Evolutionary conservation across 495 filamentous ascomycete species (phyloP).

Genomic region (Tuber indicum): DNA sequence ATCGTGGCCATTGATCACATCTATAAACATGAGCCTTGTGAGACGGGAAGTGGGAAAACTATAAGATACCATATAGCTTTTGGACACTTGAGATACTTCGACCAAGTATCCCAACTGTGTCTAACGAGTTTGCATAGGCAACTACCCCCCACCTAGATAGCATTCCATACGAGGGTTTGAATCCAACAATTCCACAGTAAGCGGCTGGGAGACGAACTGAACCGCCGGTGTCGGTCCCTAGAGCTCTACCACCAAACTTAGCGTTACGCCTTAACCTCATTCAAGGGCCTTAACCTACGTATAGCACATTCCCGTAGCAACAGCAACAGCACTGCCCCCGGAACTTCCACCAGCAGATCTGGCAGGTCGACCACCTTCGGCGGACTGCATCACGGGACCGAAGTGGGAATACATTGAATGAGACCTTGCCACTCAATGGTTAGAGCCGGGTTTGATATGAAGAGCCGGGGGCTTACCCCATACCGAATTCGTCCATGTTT

Average conservation of each 20-base stretch:
- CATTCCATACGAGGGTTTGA: slow-evolving; percentile 86
- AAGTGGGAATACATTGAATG: slow-evolving; percentile 70
- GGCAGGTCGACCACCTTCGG: slow-evolving; percentile 28
- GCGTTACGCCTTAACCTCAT: slow-evolving; percentile 7
- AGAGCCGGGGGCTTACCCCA: slow-evolving; percentile 54
- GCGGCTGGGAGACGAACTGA: slow-evolving; percentile 88
- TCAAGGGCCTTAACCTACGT: slow-evolving; percentile 48
- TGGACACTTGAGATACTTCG: slow-evolving; percentile 48
- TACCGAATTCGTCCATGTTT: slow-evolving; percentile 96
- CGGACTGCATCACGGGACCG: slow-evolving; percentile 56
- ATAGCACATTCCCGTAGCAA: slow-evolving; percentile 63
- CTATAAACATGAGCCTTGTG: slow-evolving; percentile 13
- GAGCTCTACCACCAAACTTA: slow-evolving; percentile 50
- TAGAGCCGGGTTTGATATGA: background rate
- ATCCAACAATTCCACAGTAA: slow-evolving; percentile 79
- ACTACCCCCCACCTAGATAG: slow-evolving; percentile 84
- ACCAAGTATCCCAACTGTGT: slow-evolving; percentile 82
- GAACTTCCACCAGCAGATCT: slow-evolving; percentile 85
- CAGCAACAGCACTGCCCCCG: slow-evolving; percentile 84
- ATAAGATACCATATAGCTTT: slow-evolving; percentile 51
- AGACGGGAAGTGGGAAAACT: slow-evolving; percentile 10
- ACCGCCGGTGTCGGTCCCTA: slow-evolving; percentile 93
- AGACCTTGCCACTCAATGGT: slow-evolving; percentile 46
- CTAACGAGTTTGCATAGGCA: slow-evolving; percentile 90
- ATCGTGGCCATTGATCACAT: slow-evolving; percentile 56